These are phyloP conservation scores for Bocquillonia castaneifolia DNA, from an alignment of 441 rosid genomes.

Conservation along the genomic window DNA sequence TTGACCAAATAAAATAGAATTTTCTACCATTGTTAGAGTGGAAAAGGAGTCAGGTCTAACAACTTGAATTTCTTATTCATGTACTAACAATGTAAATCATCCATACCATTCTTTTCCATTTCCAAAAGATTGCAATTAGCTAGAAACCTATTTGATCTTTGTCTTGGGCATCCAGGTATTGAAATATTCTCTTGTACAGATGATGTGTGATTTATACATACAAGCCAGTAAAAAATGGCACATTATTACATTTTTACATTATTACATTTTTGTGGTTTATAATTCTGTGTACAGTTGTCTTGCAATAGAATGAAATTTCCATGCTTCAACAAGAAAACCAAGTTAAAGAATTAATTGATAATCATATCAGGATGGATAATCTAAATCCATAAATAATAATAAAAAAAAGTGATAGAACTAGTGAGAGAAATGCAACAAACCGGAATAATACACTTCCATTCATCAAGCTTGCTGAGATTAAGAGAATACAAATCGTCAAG, in stretches of 20 bases:
- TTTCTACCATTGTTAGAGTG: not conserved
- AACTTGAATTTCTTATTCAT: too few relatives aligned
- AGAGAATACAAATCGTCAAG: slow-evolving; percentile 93
- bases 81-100: too few relatives aligned
- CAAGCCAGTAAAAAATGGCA: not conserved
- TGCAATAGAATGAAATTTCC: not conserved
- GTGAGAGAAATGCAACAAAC: slow-evolving; percentile 49
- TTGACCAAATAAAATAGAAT: too few relatives aligned
- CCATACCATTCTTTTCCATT: too few relatives aligned
- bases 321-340: not conserved
- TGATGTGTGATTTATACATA: not conserved
- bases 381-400: not conserved
- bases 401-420: slow-evolving; percentile 2
- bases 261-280: too few relatives aligned
- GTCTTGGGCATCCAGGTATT: slow-evolving; percentile 2
- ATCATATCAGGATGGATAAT: too few relatives aligned
- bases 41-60: not conserved
- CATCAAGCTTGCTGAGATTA: slow-evolving; percentile 93
- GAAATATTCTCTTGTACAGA: not conserved
- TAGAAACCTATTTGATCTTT: not conserved
- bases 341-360: not conserved
- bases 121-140: not conserved
- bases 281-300: too few relatives aligned
- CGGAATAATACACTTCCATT: slow-evolving; percentile 96
- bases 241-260: not conserved